Conservation (phyloP, 805 yeast species). For the Grigorovia humatica region DNA sequence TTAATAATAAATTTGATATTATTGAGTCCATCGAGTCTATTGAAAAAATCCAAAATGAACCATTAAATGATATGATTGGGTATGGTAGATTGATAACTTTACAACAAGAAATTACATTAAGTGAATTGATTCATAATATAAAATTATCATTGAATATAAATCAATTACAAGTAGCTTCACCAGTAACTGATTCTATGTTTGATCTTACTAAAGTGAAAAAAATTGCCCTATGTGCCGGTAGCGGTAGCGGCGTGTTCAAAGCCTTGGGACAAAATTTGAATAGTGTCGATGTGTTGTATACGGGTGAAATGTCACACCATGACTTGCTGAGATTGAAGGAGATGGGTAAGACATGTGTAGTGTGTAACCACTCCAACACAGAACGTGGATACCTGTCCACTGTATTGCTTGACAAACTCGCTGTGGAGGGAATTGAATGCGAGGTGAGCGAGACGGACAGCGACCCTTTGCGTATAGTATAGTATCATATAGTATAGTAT, state of each 20-base stretch:
- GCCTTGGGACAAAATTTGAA: constrained; percentile 13
- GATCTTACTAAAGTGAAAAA: constrained; percentile 30
- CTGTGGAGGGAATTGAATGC: constrained; percentile 36
- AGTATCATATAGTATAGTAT: background rate
- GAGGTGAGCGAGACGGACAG: constrained; percentile 44
- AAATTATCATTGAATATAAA: constrained; percentile 44
- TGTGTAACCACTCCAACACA: constrained; percentile 85
- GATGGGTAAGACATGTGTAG: constrained; percentile 57
- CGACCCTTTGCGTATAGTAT: constrained; percentile 43
- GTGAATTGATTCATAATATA: constrained; percentile 37
- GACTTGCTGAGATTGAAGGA: constrained; percentile 70
- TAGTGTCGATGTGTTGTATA: constrained; percentile 60
- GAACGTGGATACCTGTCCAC: constrained; percentile 72
- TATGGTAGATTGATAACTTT: constrained; percentile 67
- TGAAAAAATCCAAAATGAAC: constrained; percentile 17
- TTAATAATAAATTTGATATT: constrained; percentile 17
- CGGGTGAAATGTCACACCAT: constrained; percentile 95
- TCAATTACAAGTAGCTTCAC: constrained; percentile 53
- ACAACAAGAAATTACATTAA: constrained; percentile 33
- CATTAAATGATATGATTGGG: constrained; percentile 40
- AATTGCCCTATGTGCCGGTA: constrained; percentile 90
- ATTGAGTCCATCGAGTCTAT: constrained; percentile 15
- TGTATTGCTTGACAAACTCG: constrained; percentile 34
- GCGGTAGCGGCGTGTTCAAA: constrained; percentile 70
- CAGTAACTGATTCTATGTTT: constrained; percentile 15